phyloP scores from a whole-genome alignment of 305 asterid genomes.

The Ilex paraguariensis region DNA sequence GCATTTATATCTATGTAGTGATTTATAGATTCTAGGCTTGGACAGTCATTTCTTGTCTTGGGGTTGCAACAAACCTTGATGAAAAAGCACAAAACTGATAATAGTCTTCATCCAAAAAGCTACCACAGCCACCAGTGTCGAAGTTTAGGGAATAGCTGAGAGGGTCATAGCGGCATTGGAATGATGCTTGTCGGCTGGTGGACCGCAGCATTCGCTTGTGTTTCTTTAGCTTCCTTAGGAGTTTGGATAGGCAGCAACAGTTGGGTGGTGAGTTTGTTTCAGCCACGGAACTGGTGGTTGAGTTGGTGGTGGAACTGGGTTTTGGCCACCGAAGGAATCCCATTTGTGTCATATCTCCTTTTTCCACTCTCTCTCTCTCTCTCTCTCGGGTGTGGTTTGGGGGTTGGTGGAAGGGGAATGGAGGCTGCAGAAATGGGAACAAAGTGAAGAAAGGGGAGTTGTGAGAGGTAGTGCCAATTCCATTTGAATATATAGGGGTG shows the following conservation, averaged over 20 bases:
- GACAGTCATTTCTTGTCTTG: conserved; percentile 21
- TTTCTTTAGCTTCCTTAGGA: conserved; percentile 33
- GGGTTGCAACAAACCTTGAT: conserved; percentile 30
- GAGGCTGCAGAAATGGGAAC: neutral
- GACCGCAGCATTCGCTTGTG: conserved; percentile 28
- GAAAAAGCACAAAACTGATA: conserved; percentile 60
- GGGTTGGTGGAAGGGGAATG: too few relatives aligned
- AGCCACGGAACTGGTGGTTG: conserved; percentile 4
- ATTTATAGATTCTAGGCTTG: conserved; percentile 4
- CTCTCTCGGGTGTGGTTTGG: too few relatives aligned
- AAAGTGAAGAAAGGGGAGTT: conserved; percentile 9
- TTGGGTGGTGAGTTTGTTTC: conserved; percentile 7
- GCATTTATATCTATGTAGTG: neutral
- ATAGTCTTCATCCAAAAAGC: conserved; percentile 45
- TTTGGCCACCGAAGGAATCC: conserved; percentile 38
- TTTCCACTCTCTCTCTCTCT: neutral
- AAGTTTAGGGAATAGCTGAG: conserved; percentile 17
- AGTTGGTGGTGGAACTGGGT: conserved; percentile 17
- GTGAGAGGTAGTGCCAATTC: neutral
- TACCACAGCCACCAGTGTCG: conserved; percentile 40
- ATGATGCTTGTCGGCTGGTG: conserved; percentile 36
- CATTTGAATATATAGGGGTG: too few relatives aligned
- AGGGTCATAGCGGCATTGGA: conserved; percentile 69
- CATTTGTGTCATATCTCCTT: conserved; percentile 29
- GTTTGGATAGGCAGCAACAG: conserved; percentile 36